Conservation (phyloP, 202 grass and related monocot species). For the Zizania palustris region DNA sequence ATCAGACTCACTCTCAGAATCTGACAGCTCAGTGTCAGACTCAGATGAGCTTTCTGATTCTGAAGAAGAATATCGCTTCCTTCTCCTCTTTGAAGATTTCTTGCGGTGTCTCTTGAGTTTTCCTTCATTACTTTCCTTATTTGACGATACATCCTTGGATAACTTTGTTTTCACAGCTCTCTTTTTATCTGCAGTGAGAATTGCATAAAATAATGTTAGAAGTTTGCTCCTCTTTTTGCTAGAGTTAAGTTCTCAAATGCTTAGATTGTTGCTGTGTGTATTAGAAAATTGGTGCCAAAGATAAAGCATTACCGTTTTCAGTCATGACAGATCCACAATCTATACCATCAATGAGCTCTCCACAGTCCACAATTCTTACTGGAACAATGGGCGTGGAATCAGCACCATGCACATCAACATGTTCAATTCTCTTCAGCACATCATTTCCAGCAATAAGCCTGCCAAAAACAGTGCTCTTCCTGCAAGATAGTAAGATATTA, state of each 20-base stretch:
- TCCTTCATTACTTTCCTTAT: slow-evolving; percentile 63
- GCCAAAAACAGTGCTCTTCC: slow-evolving; percentile 95
- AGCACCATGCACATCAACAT: slow-evolving; percentile 67
- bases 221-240: not conserved
- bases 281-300: not conserved
- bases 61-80: slow-evolving; percentile 78
- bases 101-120: slow-evolving; percentile 53
- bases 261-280: not conserved
- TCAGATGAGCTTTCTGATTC: slow-evolving; percentile 87
- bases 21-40: slow-evolving; percentile 62
- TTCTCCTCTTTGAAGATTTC: slow-evolving; percentile 83
- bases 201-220: slow-evolving; percentile 8
- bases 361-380: slow-evolving; percentile 81
- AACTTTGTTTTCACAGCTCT: slow-evolving; percentile 63
- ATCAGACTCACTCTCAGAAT: slow-evolving; percentile 83
- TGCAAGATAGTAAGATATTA: slow-evolving; percentile 46
- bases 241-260: slow-evolving; percentile 20
- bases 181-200: slow-evolving; percentile 60
- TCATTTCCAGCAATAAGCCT: slow-evolving; percentile 83
- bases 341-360: slow-evolving; percentile 64
- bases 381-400: slow-evolving; percentile 56
- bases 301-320: slow-evolving; percentile 52
- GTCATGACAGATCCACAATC: slow-evolving; percentile 22
- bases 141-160: slow-evolving; percentile 55
- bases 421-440: slow-evolving; percentile 82